Conservation (phyloP, 2,329 filamentous ascomycete species). For the Paraphoma chrysanthemicola region DNA sequence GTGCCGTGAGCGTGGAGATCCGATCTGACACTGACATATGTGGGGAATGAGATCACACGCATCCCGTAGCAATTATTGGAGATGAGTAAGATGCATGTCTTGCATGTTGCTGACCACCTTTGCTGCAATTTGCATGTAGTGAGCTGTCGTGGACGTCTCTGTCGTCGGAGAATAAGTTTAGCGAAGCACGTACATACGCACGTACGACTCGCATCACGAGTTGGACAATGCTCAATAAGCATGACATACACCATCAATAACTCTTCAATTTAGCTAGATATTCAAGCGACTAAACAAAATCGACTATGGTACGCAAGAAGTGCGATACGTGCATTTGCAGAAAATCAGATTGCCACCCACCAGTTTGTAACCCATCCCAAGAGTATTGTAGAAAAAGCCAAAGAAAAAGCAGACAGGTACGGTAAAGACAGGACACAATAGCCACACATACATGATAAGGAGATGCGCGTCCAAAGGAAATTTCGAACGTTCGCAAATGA, state of each 20-base stretch:
- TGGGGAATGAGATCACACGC: background rate
- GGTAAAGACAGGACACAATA: slow-evolving; percentile 21
- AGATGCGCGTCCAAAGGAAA: background rate
- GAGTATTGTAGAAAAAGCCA: background rate
- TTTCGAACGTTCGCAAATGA: slow-evolving; percentile 12
- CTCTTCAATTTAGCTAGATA: slow-evolving; percentile 20
- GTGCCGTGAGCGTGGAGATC: background rate
- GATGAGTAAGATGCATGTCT: background rate
- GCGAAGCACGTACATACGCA: background rate
- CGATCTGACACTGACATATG: background rate
- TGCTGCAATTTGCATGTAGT: background rate
- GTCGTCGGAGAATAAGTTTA: background rate
- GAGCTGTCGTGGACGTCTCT: background rate
- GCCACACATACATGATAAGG: slow-evolving; percentile 9
- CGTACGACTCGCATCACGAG: no score
- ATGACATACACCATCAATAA: slow-evolving; percentile 12
- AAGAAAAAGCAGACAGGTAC: background rate
- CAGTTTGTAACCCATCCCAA: slow-evolving; percentile 7
- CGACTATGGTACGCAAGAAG: slow-evolving; percentile 6
- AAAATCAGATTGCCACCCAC: slow-evolving; percentile 20
- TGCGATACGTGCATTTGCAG: slow-evolving; percentile 13
- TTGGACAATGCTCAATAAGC: slow-evolving; percentile 5
- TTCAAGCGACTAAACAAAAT: slow-evolving; percentile 3
- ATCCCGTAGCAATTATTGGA: background rate
- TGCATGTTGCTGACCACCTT: background rate